These are phyloP conservation scores for Yamadazyma trypodendri DNA, from an alignment of 1,139 yeast species.

Conservation along the genomic window DNA sequence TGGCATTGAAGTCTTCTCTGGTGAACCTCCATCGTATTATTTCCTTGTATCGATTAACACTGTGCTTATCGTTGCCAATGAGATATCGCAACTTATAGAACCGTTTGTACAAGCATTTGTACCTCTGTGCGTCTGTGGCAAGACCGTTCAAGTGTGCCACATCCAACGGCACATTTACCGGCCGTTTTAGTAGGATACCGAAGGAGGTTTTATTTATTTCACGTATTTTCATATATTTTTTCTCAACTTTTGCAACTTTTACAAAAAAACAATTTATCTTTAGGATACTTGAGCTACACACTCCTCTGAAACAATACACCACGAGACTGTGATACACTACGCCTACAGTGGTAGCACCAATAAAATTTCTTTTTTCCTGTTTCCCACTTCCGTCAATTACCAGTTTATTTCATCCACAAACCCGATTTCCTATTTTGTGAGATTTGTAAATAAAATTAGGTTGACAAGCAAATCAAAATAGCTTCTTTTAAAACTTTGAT, in stretches of 20 bases:
- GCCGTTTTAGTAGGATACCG: background rate
- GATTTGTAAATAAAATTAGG: slow-evolving; percentile 8
- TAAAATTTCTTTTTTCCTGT: too few relatives aligned
- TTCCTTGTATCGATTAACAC: slow-evolving; percentile 18
- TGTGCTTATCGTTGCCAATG: slow-evolving; percentile 18
- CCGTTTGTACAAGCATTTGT: slow-evolving; percentile 24
- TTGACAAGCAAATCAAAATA: slow-evolving; percentile 3
- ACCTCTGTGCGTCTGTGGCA: background rate
- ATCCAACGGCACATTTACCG: background rate
- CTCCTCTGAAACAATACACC: too few relatives aligned
- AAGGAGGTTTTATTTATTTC: background rate
- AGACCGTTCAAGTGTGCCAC: slow-evolving; percentile 5
- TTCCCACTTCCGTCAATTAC: too few relatives aligned
- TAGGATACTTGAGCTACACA: too few relatives aligned
- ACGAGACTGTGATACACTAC: too few relatives aligned
- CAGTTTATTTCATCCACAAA: too few relatives aligned
- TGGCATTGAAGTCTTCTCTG: slow-evolving; percentile 20
- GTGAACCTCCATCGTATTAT: slow-evolving; percentile 27
- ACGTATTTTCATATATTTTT: slow-evolving; percentile 1
- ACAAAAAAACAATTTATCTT: too few relatives aligned
- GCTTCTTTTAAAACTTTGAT: background rate
- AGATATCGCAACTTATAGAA: slow-evolving; percentile 32
- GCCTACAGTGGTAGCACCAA: too few relatives aligned
- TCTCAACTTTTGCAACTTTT: slow-evolving; percentile 1
- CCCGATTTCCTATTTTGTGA: slow-evolving; percentile 7